Evolutionary conservation across 805 yeast genomes (phyloP), one percentile per base, ranked within the genome.

Genomic region (Schwanniomyces polymorphus): DNA sequence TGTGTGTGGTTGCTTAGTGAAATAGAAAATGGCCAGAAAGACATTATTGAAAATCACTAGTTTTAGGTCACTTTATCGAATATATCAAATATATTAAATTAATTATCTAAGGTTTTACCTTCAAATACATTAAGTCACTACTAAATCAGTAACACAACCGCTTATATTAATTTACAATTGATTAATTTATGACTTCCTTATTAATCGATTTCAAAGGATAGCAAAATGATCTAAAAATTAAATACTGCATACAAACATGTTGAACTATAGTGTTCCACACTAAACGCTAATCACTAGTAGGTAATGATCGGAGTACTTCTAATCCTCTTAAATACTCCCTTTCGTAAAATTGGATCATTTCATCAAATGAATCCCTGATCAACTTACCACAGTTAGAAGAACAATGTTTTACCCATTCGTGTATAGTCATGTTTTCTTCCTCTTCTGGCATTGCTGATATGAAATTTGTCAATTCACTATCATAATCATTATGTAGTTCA

Each of bases 381-480:
- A 80, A 69, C 25, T 63, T 63, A 37, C 75, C 75, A 18, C 86
- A 84, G 51, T 78, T 79, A 10, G 66, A 63, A 0, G 89, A 86
- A 55, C 78, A 77, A 52, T 75, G 70, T 27, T 59, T 58, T 17
- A 87, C 65, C 96, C 96, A 90, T 49, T 86, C 80, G 42, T 75
- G 73, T n/a, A 89, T 78, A 0, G 86, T 80, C 85, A 85, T 81
- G 10, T 79, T 72, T 54, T 87, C 70, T 57, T 87, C 91, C 23
- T 78, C 79, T 27, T 78, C 81, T 0, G 92, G 91, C 81, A 87
- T 82, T 38, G 81, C 81, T 1, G 82, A 74, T 6, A 86, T 80
- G 56, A 86, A 86, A 42, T 72, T 72, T 0, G 88, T 80, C 18
- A 87, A 64, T 26, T 78, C 77, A 1, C 92, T 91, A 48, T 84